phyloP scores from a whole-genome alignment of 176 grass and related monocot species.

The Pontederia paniculata region DNA sequence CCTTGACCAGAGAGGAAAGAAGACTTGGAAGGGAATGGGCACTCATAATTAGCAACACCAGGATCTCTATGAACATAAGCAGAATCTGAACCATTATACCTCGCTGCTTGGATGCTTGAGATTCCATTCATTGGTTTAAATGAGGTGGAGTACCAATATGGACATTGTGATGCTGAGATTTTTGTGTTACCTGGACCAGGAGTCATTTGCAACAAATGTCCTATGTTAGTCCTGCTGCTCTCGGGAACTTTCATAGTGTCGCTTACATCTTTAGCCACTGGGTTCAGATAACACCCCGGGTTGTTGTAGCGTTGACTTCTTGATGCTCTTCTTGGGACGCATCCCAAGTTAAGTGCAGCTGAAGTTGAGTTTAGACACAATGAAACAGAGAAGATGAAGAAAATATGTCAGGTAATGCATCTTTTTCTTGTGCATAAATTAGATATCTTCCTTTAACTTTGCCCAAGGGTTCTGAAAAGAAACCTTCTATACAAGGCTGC shows the following conservation, averaged over 20 bases:
- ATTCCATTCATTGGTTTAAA: conserved; percentile 18
- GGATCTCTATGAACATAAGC: not conserved
- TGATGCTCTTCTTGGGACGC: conserved; percentile 35
- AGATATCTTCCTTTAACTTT: too few species aligned
- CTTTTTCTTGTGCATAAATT: not conserved
- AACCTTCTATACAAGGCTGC: conserved; percentile 50
- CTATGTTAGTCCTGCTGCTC: conserved; percentile 12
- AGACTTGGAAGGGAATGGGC: not conserved
- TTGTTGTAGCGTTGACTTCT: conserved; percentile 40
- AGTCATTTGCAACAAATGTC: not conserved
- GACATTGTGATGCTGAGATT: not conserved
- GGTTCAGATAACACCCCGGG: conserved; percentile 29
- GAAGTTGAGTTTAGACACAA: too few species aligned
- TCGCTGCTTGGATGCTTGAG: not conserved
- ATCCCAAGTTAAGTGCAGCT: conserved; percentile 39
- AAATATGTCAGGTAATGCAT: not conserved
- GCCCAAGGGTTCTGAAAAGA: not conserved
- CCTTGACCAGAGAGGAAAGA: not conserved
- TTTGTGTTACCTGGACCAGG: not conserved
- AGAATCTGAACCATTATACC: not conserved
- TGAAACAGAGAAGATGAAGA: not conserved
- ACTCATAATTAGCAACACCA: too few species aligned
- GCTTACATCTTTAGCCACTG: not conserved
- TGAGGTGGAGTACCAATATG: conserved; percentile 18
- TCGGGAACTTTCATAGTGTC: conserved; percentile 13